A percentile compares a stretch with the other conserved stretches of the same genome.
phyloP scores from a whole-genome alignment of 1,139 yeast genomes.

The Williopsis jadinii region DNA sequence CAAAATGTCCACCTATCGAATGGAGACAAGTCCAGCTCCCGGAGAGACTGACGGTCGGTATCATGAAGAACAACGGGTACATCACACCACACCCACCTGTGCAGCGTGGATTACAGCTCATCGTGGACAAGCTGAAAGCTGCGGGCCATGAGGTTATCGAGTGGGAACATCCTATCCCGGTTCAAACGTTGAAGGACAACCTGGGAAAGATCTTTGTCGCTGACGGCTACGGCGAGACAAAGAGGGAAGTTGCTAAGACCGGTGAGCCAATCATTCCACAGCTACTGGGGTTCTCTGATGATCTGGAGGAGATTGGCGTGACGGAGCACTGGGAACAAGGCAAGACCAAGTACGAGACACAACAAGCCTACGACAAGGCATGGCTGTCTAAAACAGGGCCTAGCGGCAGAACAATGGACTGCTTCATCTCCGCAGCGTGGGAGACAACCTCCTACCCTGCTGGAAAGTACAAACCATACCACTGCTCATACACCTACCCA shows the following conservation, averaged over 20 bases:
- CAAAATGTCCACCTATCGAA: constrained; percentile 41
- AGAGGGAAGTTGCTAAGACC: constrained; percentile 21
- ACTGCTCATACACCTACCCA: constrained; percentile 43
- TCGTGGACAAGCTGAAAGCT: constrained; percentile 30
- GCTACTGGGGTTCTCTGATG: constrained; percentile 22
- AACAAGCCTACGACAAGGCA: constrained; percentile 31
- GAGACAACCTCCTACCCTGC: constrained; percentile 40
- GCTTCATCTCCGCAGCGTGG: constrained; percentile 42
- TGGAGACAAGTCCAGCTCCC: constrained; percentile 42
- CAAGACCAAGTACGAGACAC: constrained; percentile 28
- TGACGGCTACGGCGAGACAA: constrained; percentile 27
- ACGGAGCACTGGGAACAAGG: constrained; percentile 39
- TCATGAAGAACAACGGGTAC: constrained; percentile 22
- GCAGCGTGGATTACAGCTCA: constrained; percentile 34
- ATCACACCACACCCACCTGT: constrained; percentile 54
- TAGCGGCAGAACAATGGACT: constrained; percentile 41
- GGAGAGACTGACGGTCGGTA: constrained; percentile 33
- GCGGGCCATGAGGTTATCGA: constrained; percentile 34
- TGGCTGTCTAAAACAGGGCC: constrained; percentile 30
- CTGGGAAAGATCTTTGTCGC: constrained; percentile 29
- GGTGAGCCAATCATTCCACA: constrained; percentile 37
- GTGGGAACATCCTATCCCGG: constrained; percentile 19
- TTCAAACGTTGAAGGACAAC: constrained; percentile 29
- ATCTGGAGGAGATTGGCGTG: constrained; percentile 29
- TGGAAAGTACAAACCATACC: constrained; percentile 17